These are phyloP conservation scores for Clavispora asparagi DNA, from an alignment of 805 yeast genomes.

Conservation along the genomic window DNA sequence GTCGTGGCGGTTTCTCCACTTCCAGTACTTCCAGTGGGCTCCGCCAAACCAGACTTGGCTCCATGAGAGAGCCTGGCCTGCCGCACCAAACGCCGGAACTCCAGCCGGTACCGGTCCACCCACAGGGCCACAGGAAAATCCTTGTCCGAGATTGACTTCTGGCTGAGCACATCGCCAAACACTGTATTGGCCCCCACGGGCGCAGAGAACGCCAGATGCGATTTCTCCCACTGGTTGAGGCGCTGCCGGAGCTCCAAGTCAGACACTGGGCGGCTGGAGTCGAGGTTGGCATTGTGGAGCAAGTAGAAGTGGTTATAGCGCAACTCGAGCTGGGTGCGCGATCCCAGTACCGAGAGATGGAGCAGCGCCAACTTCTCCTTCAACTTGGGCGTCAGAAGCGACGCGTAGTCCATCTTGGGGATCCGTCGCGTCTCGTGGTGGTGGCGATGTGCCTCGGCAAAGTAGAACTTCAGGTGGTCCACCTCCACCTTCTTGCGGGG, in stretches of 20 bases:
- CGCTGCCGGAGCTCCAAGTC: conserved; percentile 50
- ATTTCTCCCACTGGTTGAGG: conserved; percentile 63
- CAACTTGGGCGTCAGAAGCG: conserved; percentile 54
- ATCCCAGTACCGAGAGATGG: conserved; percentile 58
- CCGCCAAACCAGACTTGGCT: no score
- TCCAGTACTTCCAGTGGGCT: no score
- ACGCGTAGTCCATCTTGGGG: conserved; percentile 60
- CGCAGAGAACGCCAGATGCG: conserved; percentile 28
- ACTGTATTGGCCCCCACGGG: conserved; percentile 9
- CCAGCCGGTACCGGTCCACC: conserved; percentile 34
- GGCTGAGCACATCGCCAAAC: conserved; percentile 19
- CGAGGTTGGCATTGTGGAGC: conserved; percentile 77
- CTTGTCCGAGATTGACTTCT: conserved; percentile 38
- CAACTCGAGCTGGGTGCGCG: conserved; percentile 56
- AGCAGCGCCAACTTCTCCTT: conserved; percentile 52
- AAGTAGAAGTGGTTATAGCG: conserved; percentile 75
- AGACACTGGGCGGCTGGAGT: conserved; percentile 59
- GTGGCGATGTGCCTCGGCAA: conserved; percentile 23
- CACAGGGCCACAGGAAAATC: conserved; percentile 43
- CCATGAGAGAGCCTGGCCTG: conserved; percentile 23
- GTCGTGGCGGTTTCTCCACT: no score
- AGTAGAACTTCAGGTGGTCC: conserved; percentile 26
- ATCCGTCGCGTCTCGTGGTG: conserved; percentile 35
- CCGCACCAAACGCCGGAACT: conserved; percentile 33
- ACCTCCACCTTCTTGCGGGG: conserved; percentile 7